Evolutionary conservation across 225 moss, liverwort and hornwort species (phyloP), one percentile per base, ranked within the genome.

Genomic region (Bryoerythrophyllum caledonicum): DNA sequence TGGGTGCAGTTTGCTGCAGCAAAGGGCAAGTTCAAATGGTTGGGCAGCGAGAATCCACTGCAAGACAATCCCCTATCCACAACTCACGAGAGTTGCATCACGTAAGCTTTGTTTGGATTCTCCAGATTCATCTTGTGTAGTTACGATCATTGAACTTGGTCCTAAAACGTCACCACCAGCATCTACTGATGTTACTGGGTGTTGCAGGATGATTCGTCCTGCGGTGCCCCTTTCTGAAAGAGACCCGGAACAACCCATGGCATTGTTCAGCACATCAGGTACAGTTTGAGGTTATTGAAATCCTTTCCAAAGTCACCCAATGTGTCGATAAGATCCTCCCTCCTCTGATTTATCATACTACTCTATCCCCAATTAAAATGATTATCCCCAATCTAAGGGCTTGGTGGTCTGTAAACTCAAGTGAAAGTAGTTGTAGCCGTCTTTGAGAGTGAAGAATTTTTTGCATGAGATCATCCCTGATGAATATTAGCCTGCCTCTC

Each of bases 211-310:
- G 86, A 81, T 96, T 74, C 82, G 87, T 72, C 85, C 92, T 61
- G 74, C 91, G 58, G 79, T 85, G 35, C 74, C 88, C 60, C 66
- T 84, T 69, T 81, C 90, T 67, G 91, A 91, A 71, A 80, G 80
- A 80, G 77, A 80, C 65, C 68, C 80, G 63, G 91, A 90, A 77
- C 90, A 87, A 76, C 67, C 89, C 58, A 81, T 91, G 16, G 57
- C 90, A 80, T 76, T 80, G 72, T 96, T 96, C 78, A 96, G 96
- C 79, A 92, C 96, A 59, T 96, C 96, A 88, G 96, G 96, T 96
- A 89, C 48, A 19, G 17, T 52, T n/a, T 65, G 70, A 70, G 25
- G 54, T 55, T 7, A 27, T 77, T 17, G 17, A 17, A 48, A 17
- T 48, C 3, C 5, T 48, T 49, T 17, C 17, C 17, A 5, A 49